phyloP scores from a whole-genome alignment of 2,329 filamentous ascomycete genomes.

The Aspergillus vadensis region DNA sequence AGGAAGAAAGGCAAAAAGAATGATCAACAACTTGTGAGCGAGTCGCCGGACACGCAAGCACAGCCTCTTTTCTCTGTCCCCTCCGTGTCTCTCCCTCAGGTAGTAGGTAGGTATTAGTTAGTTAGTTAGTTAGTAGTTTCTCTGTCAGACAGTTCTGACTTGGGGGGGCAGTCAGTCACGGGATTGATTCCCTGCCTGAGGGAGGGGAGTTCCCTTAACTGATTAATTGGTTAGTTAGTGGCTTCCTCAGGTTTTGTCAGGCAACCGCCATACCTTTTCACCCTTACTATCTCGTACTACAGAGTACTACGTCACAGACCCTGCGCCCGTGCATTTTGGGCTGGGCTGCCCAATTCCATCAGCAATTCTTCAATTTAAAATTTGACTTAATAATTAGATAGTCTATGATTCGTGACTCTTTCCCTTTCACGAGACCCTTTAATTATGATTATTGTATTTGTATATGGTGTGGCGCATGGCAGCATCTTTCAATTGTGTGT shows the following conservation, averaged over 20 bases:
- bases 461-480: too few relatives aligned
- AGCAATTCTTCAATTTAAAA: too few relatives aligned
- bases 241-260: neutral
- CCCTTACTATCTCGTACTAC: too few relatives aligned
- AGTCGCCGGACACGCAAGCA: conserved; percentile 1
- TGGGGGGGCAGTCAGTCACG: neutral
- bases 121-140: too few relatives aligned
- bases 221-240: neutral
- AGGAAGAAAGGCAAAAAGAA: neutral
- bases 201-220: neutral
- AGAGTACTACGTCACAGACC: neutral
- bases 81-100: too few relatives aligned
- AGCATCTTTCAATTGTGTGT: too few relatives aligned
- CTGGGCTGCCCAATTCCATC: neutral
- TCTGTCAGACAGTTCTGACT: too few relatives aligned
- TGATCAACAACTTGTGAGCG: neutral
- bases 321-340: neutral
- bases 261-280: neutral
- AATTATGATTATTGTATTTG: too few relatives aligned
- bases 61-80: neutral
- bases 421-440: too few relatives aligned
- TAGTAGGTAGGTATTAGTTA: too few relatives aligned
- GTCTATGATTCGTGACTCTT: too few relatives aligned
- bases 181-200: neutral
- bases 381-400: too few relatives aligned